Evolutionary conservation across 2,329 filamentous ascomycete genomes (phyloP).

Genomic region (Lecanicillium sp.): DNA sequence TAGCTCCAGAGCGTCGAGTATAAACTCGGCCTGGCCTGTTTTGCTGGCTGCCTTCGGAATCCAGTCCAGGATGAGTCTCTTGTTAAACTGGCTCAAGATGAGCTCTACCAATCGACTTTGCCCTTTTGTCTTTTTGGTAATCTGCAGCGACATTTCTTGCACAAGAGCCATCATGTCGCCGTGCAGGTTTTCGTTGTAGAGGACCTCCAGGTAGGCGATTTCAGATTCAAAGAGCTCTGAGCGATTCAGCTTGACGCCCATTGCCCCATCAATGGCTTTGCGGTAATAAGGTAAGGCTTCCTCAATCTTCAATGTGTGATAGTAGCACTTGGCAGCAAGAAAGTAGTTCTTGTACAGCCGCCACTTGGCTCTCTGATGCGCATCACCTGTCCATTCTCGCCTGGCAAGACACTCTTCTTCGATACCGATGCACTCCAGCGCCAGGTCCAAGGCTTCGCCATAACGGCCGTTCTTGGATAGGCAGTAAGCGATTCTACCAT

Average conservation of each 20-base stretch:
- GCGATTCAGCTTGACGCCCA: constrained; percentile 16
- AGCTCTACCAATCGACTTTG: constrained; percentile 25
- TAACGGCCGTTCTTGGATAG: constrained; percentile 27
- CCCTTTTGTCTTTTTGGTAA: constrained; percentile 15
- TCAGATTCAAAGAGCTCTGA: constrained; percentile 30
- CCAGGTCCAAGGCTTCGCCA: constrained; percentile 24
- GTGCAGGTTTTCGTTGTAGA: constrained; percentile 29
- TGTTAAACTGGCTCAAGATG: constrained; percentile 26
- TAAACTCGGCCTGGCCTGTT: constrained; percentile 19
- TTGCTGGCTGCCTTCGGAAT: constrained; percentile 32
- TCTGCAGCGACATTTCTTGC: constrained; percentile 21
- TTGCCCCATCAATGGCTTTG: constrained; percentile 25
- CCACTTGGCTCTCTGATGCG: constrained; percentile 25
- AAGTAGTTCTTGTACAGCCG: constrained; percentile 32
- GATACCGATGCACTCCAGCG: constrained; percentile 27
- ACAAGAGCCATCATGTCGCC: constrained; percentile 26
- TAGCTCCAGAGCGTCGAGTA: constrained; percentile 21
- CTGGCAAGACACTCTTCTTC: constrained; percentile 22
- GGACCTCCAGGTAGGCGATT: constrained; percentile 25
- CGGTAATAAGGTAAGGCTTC: constrained; percentile 26
- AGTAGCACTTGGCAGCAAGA: constrained; percentile 29
- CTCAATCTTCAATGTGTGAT: constrained; percentile 22
- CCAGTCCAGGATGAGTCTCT: constrained; percentile 28
- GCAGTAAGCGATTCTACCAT: constrained; percentile 33
- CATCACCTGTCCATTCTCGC: constrained; percentile 15